Base-by-base conservation (phyloP, 345 rosid species). In the Sisymbrium irio region DNA sequence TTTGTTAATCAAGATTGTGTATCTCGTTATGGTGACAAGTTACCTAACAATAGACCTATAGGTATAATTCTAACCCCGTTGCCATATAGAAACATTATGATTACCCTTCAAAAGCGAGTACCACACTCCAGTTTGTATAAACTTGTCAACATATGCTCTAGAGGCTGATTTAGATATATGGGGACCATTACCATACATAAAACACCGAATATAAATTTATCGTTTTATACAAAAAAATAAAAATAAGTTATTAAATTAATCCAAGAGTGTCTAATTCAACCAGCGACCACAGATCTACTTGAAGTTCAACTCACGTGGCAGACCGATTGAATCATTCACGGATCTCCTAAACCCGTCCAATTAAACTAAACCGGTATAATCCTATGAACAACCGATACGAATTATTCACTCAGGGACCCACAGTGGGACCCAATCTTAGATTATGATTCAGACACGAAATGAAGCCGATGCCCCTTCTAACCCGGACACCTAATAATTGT, bases 321-420 rank as follows among this genome's bases (percentile, higher is more conserved):
- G 65, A 73, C 72, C 72, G 72, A 73, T 25, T 56, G 65, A 73
- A 73, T 65, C 71, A 73, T 28, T 64, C 77, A 73, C 58, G 65
- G 71, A 73, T 73, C 71, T 73, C 30, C 22, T 9, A 37, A 37
- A 74, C 53, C 65, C 22, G 72, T 0, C 15, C 72, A 50, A 56
- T 45, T 65, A 57, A 74, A 65, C 59, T 46, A 45, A 73, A 37
- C 76, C 77, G 71, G 71, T 44, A 11, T 54, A 53, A 63, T 54
- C 70, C 56, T 63, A 72, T 72, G 76, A 63, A 72, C 53, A 11
- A 50, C 62, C 68, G 64, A 63, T 73, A 20, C 56, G 32, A 55
- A 72, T 62, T 63, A 72, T 51, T 45, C 58, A 55, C 40, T 9
- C 3, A 10, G 30, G 65, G 72, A 56, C 65, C 77, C 65, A 41